These are phyloP conservation scores for Gentiana dahurica DNA, from an alignment of 257 asterid species.

Conservation along the genomic window DNA sequence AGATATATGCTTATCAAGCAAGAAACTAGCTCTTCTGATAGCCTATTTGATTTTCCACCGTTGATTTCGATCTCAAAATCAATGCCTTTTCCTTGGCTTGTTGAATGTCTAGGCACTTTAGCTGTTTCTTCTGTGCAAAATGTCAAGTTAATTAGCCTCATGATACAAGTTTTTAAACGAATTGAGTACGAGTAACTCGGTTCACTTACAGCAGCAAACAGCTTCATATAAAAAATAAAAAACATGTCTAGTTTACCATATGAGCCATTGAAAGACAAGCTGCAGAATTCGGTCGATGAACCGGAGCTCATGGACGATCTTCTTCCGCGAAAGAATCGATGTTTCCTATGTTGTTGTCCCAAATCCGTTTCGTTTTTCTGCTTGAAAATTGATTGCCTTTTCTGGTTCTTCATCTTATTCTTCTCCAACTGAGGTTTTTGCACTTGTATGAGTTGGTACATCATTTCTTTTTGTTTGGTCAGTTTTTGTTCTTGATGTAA, in stretches of 20 bases:
- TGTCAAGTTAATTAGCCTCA: not conserved
- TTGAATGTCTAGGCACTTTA: conserved; percentile 36
- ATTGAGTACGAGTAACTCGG: not conserved
- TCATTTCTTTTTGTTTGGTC: conserved; percentile 33
- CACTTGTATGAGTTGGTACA: conserved; percentile 23
- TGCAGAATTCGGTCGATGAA: conserved; percentile 29
- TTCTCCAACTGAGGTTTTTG: conserved; percentile 23
- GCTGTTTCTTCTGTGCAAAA: conserved; percentile 21
- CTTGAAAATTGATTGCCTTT: conserved; percentile 12
- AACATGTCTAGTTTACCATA: not conserved
- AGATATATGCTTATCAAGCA: conserved; percentile 62
- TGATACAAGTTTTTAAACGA: not conserved
- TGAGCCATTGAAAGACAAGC: conserved; percentile 23
- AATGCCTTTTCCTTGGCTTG: conserved; percentile 15
- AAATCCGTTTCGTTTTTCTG: conserved; percentile 24
- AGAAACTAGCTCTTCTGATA: conserved; percentile 66
- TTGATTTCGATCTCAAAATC: conserved; percentile 29
- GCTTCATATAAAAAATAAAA: not conserved
- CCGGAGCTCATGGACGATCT: conserved; percentile 52
- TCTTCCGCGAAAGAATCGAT: conserved; percentile 30
- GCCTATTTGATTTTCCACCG: conserved; percentile 44
- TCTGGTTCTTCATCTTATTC: conserved; percentile 16
- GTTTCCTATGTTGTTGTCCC: conserved; percentile 24
- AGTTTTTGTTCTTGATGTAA: conserved; percentile 42
- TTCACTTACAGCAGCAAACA: too few species aligned